Evolutionary conservation across 495 filamentous ascomycete species (phyloP).

Genomic region (Tuber umbilicatum): DNA sequence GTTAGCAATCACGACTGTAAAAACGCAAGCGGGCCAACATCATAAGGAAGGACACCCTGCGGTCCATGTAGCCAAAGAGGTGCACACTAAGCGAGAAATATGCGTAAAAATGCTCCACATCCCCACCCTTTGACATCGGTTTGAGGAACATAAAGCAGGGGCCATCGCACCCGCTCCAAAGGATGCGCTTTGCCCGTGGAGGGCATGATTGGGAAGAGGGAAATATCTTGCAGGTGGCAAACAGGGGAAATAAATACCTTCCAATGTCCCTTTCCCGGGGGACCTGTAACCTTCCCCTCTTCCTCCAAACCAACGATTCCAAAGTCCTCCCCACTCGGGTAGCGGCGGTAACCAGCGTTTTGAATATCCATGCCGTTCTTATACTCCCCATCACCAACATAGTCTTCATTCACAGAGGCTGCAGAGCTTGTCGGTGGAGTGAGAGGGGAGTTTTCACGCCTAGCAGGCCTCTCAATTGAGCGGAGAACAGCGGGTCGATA

Average conservation of each 20-base stretch:
- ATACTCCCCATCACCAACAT: constrained; percentile 31
- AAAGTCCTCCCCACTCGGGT: background rate
- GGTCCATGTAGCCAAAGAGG: background rate
- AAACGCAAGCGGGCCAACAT: constrained; percentile 23
- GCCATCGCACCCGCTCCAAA: background rate
- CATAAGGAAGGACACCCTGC: constrained; percentile 29
- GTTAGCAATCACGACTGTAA: constrained; percentile 37
- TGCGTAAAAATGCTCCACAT: background rate
- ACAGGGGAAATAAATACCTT: constrained; percentile 51
- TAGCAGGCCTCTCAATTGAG: constrained; percentile 56
- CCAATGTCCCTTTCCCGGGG: constrained; percentile 62
- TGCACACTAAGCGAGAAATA: constrained; percentile 1
- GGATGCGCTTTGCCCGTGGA: constrained; percentile 17
- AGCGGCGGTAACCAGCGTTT: constrained; percentile 27
- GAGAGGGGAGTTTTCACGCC: constrained; percentile 43
- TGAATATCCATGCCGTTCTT: constrained; percentile 26
- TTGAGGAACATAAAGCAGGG: background rate
- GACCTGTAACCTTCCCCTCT: constrained; percentile 53
- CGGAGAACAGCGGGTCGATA: constrained; percentile 65
- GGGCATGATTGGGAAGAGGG: constrained; percentile 17
- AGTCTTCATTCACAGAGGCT: constrained; percentile 34
- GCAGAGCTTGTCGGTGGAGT: constrained; percentile 33
- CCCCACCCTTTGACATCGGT: background rate
- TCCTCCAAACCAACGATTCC: constrained; percentile 24
- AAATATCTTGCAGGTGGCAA: background rate